A percentile compares a stretch with the other conserved stretches of the same genome.
These are phyloP conservation scores for Przewalskia tangutica DNA, from an alignment of 257 asterid genomes.

Conservation along the genomic window DNA sequence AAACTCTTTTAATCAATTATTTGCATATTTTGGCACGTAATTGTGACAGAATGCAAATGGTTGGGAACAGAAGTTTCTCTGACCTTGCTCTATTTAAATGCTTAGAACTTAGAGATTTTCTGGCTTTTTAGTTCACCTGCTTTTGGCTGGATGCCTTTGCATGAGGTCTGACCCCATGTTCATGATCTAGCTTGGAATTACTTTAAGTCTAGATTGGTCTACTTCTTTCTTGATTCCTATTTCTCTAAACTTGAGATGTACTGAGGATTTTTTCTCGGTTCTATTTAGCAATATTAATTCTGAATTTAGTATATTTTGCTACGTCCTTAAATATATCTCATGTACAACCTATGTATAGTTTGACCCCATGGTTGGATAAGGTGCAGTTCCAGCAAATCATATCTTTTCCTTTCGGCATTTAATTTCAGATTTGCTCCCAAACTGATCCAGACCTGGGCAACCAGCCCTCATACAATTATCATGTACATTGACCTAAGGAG, in stretches of 20 bases:
- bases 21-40: background rate
- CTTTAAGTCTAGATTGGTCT: background rate
- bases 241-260: background rate
- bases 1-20: background rate
- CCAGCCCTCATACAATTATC: background rate
- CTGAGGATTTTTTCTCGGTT: background rate
- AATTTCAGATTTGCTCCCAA: background rate
- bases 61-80: background rate
- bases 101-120: background rate
- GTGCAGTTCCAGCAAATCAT: background rate
- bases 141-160: background rate
- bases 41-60: background rate
- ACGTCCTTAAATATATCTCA: background rate
- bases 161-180: background rate
- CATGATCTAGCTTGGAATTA: background rate
- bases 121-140: background rate
- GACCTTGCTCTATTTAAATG: background rate
- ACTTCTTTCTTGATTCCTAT: background rate
- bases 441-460: background rate
- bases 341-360: background rate
- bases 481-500: background rate
- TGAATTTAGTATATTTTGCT: background rate
- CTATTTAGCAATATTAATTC: background rate
- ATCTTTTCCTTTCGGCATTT: background rate
- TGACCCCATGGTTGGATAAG: background rate